Percentiles rank a stretch among this genome's conserved stretches.
These are phyloP conservation scores for Picochlorum sp. DNA, from an alignment of 139 green algal genomes.

Conservation along the genomic window DNA sequence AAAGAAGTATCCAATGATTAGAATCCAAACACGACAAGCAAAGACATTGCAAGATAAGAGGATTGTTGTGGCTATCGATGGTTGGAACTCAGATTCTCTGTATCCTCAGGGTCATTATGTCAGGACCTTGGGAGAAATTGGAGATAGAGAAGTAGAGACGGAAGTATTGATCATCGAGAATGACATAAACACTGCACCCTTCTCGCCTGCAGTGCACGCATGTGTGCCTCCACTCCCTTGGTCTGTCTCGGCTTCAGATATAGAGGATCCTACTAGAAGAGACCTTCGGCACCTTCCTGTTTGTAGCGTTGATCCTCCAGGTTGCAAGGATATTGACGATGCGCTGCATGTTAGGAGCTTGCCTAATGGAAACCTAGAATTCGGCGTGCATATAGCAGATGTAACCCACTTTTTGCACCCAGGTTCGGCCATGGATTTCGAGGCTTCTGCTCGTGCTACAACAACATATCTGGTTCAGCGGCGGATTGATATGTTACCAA, in stretches of 20 bases:
- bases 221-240: slow-evolving; percentile 91
- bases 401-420: slow-evolving; percentile 79
- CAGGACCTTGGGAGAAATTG: slow-evolving; percentile 66
- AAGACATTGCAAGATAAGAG: slow-evolving; percentile 68
- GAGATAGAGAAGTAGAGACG: slow-evolving; percentile 73
- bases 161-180: slow-evolving; percentile 77
- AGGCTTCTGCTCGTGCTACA: slow-evolving; percentile 56
- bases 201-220: slow-evolving; percentile 79
- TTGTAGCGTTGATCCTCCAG: slow-evolving; percentile 73
- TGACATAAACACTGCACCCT: slow-evolving; percentile 78
- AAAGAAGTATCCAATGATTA: slow-evolving; percentile 62
- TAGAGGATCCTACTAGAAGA: slow-evolving; percentile 28
- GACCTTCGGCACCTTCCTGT: slow-evolving; percentile 61
- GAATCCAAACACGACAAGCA: slow-evolving; percentile 76
- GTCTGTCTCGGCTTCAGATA: slow-evolving; percentile 42
- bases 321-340: slow-evolving; percentile 88
- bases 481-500: slow-evolving; percentile 90
- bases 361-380: slow-evolving; percentile 25
- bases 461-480: slow-evolving; percentile 76
- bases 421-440: slow-evolving; percentile 63
- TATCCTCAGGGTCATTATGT: slow-evolving; percentile 75
- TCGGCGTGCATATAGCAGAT: slow-evolving; percentile 88
- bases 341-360: slow-evolving; percentile 63
- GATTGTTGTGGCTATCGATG: slow-evolving; percentile 72
- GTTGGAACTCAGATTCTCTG: slow-evolving; percentile 54